phyloP scores from a whole-genome alignment of 805 yeast species.

The Saccharomycopsis sp. region DNA sequence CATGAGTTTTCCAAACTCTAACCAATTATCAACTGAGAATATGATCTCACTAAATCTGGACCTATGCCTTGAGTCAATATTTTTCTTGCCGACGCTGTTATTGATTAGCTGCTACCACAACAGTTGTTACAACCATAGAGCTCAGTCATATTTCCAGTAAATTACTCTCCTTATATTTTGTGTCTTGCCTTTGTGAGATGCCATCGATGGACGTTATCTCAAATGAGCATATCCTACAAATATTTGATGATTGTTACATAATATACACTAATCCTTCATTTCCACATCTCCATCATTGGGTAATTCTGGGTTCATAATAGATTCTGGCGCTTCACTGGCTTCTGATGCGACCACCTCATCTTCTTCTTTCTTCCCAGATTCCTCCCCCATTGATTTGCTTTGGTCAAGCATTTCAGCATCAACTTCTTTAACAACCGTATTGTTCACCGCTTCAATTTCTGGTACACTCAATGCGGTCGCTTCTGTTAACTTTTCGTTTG shows the following conservation, averaged over 20 bases:
- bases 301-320: background rate
- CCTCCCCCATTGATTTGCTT: background rate
- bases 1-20: no score
- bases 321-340: background rate
- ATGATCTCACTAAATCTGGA: no score
- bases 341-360: background rate
- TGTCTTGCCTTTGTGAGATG: no score
- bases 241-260: background rate
- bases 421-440: background rate
- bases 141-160: no score
- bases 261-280: constrained; percentile 4
- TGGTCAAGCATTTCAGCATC: background rate
- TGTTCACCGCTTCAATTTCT: background rate
- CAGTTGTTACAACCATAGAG: no score
- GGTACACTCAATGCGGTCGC: background rate
- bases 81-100: no score
- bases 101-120: no score
- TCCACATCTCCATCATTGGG: constrained; percentile 10
- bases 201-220: no score
- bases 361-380: background rate
- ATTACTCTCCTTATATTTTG: no score
- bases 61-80: no score
- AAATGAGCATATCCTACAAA: no score
- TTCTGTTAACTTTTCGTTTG: background rate
- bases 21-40: no score